Evolutionary conservation across 495 filamentous ascomycete genomes (phyloP), one percentile per base, ranked within the genome.

Genomic region (Lasiosphaeria miniovina): DNA sequence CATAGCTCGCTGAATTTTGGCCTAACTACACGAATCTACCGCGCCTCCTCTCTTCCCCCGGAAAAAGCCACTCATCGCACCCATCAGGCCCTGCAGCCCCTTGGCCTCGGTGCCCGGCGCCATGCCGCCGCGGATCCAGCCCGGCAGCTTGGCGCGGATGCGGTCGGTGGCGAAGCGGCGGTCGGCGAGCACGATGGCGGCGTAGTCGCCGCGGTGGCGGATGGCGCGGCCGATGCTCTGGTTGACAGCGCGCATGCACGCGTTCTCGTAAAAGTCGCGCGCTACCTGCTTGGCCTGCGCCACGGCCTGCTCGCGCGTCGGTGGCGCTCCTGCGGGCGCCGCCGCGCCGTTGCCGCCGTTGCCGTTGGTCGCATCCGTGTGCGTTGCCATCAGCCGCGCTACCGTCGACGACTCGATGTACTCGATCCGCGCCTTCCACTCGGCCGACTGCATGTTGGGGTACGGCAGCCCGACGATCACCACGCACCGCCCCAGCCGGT

Each of bases 231-330:
- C 94, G 63, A 98, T 90, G 66, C 89, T 91, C 77, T 98, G 94
- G 71, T 98, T 98, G 45, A 98, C 95, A 12, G 93, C 91, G 46
- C 94, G 81, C 91, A 98, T 96, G 73, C 91, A 96, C 3, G 90
- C 85, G 67, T 98, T 98, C 72, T 96, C 93, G 69, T 96, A 96
- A 69, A 93, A 96, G 41, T 93, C 90, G 38, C 87, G 77, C 3
- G 85, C 85, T 2, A 86, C 89, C 54, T 85, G 85, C 66, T 87
- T 92, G 31, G 84, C 83, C 66, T 41, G 51, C 4, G 68, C 68
- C 7, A 53, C 3, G 0, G 67, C 70, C 46, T 77, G 68, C 15
- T 60, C 55, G 15, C 15, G 48, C 12, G 40, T 32, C 50, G 40
- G 12, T 36, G 41, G 36, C 11, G 5, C 31, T 4, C 10, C 6